A percentile compares a stretch with the other conserved stretches of the same genome.
Conservation (phyloP, 805 yeast genomes). For the Teunomyces pallodes region DNA sequence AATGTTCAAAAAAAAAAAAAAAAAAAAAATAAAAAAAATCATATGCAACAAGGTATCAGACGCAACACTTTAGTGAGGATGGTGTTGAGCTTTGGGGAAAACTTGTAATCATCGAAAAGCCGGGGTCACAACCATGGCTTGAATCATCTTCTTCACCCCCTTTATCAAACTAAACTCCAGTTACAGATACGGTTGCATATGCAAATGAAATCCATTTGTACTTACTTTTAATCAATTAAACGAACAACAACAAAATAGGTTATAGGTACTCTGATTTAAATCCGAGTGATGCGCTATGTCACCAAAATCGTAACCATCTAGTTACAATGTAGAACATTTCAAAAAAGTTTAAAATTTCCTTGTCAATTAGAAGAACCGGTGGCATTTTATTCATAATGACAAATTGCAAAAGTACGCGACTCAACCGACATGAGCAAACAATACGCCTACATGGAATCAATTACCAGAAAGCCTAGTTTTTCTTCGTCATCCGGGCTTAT, state of each 20-base stretch:
- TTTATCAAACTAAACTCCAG: neutral
- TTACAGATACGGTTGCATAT: neutral
- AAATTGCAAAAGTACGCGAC: constrained; percentile 1
- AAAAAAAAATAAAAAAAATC: neutral
- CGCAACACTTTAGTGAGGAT: neutral
- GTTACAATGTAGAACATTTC: neutral
- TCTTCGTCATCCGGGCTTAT: constrained; percentile 1
- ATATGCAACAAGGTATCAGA: constrained; percentile 1
- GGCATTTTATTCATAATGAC: neutral
- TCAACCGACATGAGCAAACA: neutral
- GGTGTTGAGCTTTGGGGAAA: neutral
- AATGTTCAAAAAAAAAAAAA: neutral
- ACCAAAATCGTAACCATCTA: neutral
- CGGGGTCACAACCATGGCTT: neutral
- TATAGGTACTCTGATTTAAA: neutral
- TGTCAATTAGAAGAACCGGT: neutral
- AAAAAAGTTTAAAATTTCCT: neutral
- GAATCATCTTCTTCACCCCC: neutral
- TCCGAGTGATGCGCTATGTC: neutral
- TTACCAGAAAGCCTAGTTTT: neutral
- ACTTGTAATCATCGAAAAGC: neutral
- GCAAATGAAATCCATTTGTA: neutral
- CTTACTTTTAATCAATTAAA: neutral
- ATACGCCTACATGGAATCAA: neutral
- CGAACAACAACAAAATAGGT: neutral